Evolutionary conservation across 1,284 basidiomycete genomes (phyloP), one percentile per base, ranked within the genome.

Genomic region (Leccinum subspadiceum): DNA sequence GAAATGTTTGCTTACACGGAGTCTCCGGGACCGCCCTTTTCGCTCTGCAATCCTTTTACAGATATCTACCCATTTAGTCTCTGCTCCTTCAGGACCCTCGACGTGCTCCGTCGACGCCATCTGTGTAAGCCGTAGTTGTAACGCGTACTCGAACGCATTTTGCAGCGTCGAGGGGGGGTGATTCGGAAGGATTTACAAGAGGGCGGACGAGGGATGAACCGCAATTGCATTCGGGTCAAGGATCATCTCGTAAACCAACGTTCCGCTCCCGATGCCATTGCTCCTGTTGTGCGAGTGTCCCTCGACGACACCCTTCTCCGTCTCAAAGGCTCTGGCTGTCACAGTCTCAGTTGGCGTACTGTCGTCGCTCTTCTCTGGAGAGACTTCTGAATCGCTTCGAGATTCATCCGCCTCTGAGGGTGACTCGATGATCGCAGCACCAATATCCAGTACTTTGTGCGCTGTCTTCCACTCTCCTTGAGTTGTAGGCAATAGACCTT

Each of bases 111-210:
- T 81, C 53, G 98, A 78, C 3, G 89, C 85, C 57, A 93, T 87
- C 70, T 93, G 89, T 1, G 94, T 93, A 82, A 97, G 91, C 46
- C 95, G 82, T 41, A 99, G 76, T 72, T 96, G 90, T 56, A 98
- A 77, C 26, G 92, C 87, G 58, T 90, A 81, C 66, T 92, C 91
- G 63, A 96, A 90, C 5, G 81, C 72, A 58, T 94, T 89, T 37
- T 83, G 77, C 15, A 78, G 77, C 2, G 84, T 81, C 0, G 83
- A 78, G 2, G 70, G 65, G 4, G 85, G 83, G 44, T 83, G 78
- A 66, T 88, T 85, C 3, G 82, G 80, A 15, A 84, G 72, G 5
- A 82, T 76, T 8, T 75, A 71, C 31, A 90, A 77, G 17, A 92
- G 75, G 15, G 76, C 71, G 1, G 75, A 67, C 0, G 84, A 79